Conservation (phyloP, 73 alveolate species). For the Blepharisma japonicum region DNA sequence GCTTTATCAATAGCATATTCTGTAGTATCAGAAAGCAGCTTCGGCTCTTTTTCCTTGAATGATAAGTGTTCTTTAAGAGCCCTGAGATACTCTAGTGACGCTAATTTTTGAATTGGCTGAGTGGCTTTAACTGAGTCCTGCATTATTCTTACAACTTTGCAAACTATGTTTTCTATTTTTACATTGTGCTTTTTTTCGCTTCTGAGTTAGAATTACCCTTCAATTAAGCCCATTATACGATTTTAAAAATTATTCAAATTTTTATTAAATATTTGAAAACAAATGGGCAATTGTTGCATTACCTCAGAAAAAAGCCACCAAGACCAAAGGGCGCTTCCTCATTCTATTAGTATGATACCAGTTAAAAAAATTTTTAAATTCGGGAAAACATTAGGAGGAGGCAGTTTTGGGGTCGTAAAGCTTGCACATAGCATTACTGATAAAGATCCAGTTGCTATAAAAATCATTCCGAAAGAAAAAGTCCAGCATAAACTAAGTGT, state of each 20-base stretch:
- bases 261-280: no score
- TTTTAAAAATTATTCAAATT: no score
- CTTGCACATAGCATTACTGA: background rate
- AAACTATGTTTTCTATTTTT: background rate
- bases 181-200: background rate
- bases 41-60: background rate
- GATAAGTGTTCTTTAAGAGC: constrained; percentile 9
- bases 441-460: background rate
- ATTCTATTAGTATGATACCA: background rate
- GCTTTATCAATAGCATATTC: constrained; percentile 12
- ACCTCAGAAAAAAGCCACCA: no score
- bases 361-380: background rate
- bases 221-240: no score
- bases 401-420: background rate
- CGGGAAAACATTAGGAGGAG: constrained; percentile 1
- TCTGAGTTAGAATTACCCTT: no score
- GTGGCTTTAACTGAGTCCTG: constrained; percentile 14
- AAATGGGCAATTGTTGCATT: no score
- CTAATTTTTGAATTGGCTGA: background rate
- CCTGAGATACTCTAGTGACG: constrained; percentile 13
- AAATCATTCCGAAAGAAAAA: background rate
- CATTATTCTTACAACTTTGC: background rate
- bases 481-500: constrained; percentile 1
- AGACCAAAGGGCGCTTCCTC: no score
- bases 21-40: background rate